A percentile compares a stretch with the other conserved stretches of the same genome.
Conservation (phyloP, 306 rosid genomes). For the Pterocarpus santalinus region DNA sequence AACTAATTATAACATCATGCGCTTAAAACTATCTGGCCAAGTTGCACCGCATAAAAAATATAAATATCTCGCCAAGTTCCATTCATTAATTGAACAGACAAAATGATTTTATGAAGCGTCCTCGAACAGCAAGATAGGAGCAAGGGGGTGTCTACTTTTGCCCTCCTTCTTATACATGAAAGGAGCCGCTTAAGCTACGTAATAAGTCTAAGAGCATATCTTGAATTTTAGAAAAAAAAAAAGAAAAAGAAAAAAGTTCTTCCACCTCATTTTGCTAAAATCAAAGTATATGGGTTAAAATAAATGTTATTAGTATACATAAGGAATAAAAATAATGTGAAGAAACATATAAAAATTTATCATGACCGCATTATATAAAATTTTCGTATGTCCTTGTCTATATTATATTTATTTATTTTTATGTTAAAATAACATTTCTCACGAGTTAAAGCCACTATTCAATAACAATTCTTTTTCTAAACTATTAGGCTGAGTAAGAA, state of each 20-base stretch:
- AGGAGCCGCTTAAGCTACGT: not conserved
- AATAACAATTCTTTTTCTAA: not conserved
- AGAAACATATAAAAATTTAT: too few species aligned
- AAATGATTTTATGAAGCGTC: not conserved
- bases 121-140: not conserved
- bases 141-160: not conserved
- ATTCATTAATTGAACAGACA: not conserved
- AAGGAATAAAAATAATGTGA: too few species aligned
- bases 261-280: conserved; percentile 9
- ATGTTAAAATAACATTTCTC: too few species aligned
- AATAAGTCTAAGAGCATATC: not conserved
- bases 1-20: not conserved
- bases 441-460: not conserved
- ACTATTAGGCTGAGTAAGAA: not conserved
- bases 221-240: not conserved
- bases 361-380: too few species aligned
- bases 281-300: not conserved
- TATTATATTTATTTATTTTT: too few species aligned
- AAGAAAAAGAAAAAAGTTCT: not conserved
- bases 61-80: not conserved
- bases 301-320: too few species aligned
- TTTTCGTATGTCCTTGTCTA: too few species aligned
- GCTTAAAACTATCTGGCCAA: not conserved
- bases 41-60: not conserved
- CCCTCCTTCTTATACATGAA: not conserved